Percentiles rank a stretch among this genome's conserved stretches.
These are phyloP conservation scores for Dujonia santamariae DNA, from an alignment of 1,139 yeast genomes.

Conservation along the genomic window DNA sequence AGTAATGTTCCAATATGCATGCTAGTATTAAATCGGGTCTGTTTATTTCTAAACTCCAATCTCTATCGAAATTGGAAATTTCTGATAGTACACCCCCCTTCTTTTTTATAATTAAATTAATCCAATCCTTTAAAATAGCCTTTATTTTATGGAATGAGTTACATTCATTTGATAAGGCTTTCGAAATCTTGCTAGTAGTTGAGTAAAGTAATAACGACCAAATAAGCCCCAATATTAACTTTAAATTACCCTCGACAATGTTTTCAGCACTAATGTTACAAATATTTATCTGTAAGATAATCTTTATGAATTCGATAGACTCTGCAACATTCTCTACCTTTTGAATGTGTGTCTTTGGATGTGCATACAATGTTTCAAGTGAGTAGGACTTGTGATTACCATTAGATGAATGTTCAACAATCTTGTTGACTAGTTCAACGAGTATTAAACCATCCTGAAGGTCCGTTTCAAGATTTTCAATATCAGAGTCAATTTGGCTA, in stretches of 20 bases:
- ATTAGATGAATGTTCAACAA: constrained; percentile 21
- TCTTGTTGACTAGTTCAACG: constrained; percentile 30
- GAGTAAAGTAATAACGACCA: constrained; percentile 61
- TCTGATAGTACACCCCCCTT: constrained; percentile 15
- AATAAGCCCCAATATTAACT: constrained; percentile 60
- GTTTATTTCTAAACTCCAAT: constrained; percentile 35
- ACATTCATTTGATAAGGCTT: constrained; percentile 32
- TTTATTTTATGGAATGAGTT: constrained; percentile 31
- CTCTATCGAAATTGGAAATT: constrained; percentile 33
- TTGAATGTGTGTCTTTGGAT: constrained; percentile 55
- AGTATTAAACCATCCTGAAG: constrained; percentile 41
- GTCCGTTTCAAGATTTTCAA: constrained; percentile 28
- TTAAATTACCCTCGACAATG: constrained; percentile 60
- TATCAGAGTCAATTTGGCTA: constrained; percentile 23
- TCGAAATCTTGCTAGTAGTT: constrained; percentile 29
- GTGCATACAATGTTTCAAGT: background rate
- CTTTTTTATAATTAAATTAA: constrained; percentile 22
- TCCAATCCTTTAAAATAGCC: constrained; percentile 32
- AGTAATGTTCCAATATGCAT: constrained; percentile 9
- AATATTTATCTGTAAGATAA: constrained; percentile 48
- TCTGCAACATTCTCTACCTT: constrained; percentile 60
- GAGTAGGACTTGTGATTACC: constrained; percentile 20
- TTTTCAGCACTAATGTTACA: constrained; percentile 68
- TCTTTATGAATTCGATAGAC: constrained; percentile 52
- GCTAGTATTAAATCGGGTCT: constrained; percentile 28